A percentile compares a stretch with the other conserved stretches of the same genome.
Evolutionary conservation across 75 land plant species (phyloP).

Genomic region (Larix kaempferi): DNA sequence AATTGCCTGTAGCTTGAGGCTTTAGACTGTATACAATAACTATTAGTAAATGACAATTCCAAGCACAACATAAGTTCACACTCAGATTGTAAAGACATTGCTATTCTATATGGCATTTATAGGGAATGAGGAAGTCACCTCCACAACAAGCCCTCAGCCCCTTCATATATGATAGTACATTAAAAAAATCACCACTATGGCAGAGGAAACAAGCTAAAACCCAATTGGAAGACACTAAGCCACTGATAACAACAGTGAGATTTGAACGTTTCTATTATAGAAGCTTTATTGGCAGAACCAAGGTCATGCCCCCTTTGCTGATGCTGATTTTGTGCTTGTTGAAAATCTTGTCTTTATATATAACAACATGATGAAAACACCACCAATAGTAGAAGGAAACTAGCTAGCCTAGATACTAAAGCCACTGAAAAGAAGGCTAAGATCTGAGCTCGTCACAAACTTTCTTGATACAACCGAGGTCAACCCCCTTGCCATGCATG

Average conservation of each 20-base stretch:
- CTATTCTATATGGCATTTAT: neutral
- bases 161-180: too few species aligned
- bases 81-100: neutral
- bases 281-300: too few species aligned
- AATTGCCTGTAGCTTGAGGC: neutral
- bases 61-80: neutral
- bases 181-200: too few species aligned
- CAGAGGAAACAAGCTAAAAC: too few species aligned
- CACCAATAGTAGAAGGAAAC: neutral
- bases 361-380: neutral
- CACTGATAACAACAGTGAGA: too few species aligned
- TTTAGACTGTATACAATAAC: neutral
- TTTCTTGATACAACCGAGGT: neutral
- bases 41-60: neutral
- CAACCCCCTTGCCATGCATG: neutral
- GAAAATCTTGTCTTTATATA: too few species aligned
- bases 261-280: too few species aligned
- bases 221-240: too few species aligned
- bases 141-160: too few species aligned
- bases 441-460: neutral
- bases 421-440: neutral
- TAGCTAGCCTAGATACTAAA: neutral
- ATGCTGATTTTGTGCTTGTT: too few species aligned
- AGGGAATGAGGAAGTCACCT: too few species aligned
- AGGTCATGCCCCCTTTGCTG: too few species aligned